Evolutionary conservation across 805 yeast genomes (phyloP).

Genomic region (Yarrowia sp.): DNA sequence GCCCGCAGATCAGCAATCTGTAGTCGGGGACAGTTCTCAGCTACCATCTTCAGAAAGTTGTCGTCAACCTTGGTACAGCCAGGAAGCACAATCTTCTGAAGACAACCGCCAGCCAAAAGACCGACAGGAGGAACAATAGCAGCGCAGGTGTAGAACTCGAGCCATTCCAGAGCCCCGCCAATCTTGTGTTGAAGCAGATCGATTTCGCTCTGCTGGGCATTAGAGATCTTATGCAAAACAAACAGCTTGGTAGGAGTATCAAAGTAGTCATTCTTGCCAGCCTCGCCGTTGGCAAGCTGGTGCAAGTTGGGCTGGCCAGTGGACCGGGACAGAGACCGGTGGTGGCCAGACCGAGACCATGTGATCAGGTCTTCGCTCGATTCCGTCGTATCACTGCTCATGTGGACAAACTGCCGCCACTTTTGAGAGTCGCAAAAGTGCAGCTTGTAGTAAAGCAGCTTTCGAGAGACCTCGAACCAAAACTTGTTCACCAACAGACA

Average conservation of each 20-base stretch:
- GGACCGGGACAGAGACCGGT: slow-evolving; percentile 14
- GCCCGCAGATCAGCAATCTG: slow-evolving; percentile 79
- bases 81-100: slow-evolving; percentile 65
- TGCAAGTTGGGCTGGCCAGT: slow-evolving; percentile 33
- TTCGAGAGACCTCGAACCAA: slow-evolving; percentile 65
- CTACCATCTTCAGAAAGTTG: slow-evolving; percentile 59
- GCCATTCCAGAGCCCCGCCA: slow-evolving; percentile 63
- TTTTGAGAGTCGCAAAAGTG: slow-evolving; percentile 59
- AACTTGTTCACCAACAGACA: slow-evolving; percentile 73
- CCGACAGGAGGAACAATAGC: slow-evolving; percentile 61
- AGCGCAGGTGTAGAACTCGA: slow-evolving; percentile 87
- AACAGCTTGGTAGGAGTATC: slow-evolving; percentile 51
- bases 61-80: slow-evolving; percentile 74
- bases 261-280: slow-evolving; percentile 31
- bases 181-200: slow-evolving; percentile 56
- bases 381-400: slow-evolving; percentile 13
- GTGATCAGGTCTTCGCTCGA: slow-evolving; percentile 9
- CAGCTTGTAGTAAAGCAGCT: slow-evolving; percentile 62
- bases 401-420: slow-evolving; percentile 54
- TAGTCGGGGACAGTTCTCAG: slow-evolving; percentile 64
- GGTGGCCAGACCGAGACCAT: slow-evolving; percentile 24
- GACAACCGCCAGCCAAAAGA: slow-evolving; percentile 54
- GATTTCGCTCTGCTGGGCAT: slow-evolving; percentile 61
- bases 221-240: slow-evolving; percentile 69
- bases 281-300: slow-evolving; percentile 41